Evolutionary conservation across 768 basidiomycete genomes (phyloP), one percentile per base, ranked within the genome.

Genomic region (Lactarius quietus): DNA sequence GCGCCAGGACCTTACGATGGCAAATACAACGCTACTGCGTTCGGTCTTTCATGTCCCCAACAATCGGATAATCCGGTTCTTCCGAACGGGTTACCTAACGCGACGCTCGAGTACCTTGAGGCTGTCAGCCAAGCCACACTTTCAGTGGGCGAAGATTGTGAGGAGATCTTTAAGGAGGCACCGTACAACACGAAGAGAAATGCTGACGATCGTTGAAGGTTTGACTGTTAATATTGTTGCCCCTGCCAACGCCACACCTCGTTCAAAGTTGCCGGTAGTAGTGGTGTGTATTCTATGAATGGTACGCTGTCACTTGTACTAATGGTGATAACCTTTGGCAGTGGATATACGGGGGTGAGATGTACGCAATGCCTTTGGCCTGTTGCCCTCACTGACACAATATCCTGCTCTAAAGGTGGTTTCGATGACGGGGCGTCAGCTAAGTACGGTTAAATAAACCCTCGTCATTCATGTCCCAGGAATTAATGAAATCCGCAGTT

Each of bases 331-430:
- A 3, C 7, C 35, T 15, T 53, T 33, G 15, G 31, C 38, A 70
- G 69, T 71, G 70, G 72, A 70, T 73, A 43, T 69, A 53, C 38
- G 70, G 70, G 29, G 70, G 70, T 67, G 53, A 45, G 52, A 45
- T 57, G 31, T 7, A 28, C 14, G 10, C 39, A 29, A 36, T n/a
- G n/a, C n/a, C n/a, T n/a, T 12, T 33, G 33, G 15, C 20, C 28
- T 45, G 36, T 36, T 5, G 36, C 36, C 36, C 36, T 33, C 33
- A 33, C 33, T 33, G 9, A 33, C 33, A 33, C 33, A 33, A 33
- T 33, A 33, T 33, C 33, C 33, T n/a, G n/a, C n/a, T n/a, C n/a
- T n/a, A 33, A 33, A 33, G 33, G 33, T 33, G 33, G 33, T 33
- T 33, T 33, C 33, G 33, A 33, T 4, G 33, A 33, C 33, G 33